These are phyloP conservation scores for Bifiguratus adelaidae DNA, from an alignment of 192 early-diverging fungal genomes.

Conservation along the genomic window DNA sequence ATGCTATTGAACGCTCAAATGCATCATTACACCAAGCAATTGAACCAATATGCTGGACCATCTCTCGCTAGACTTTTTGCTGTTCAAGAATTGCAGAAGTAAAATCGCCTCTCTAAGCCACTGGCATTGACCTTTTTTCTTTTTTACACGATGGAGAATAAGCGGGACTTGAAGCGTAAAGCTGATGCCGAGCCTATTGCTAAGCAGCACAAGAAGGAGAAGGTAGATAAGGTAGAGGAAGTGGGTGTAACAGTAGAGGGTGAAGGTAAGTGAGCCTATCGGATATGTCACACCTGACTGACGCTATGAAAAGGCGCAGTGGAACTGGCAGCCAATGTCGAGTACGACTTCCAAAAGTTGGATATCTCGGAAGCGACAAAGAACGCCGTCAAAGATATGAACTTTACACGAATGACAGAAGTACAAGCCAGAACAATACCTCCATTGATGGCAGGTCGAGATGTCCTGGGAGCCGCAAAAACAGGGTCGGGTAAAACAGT, in stretches of 20 bases:
- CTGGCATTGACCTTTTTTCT: no score
- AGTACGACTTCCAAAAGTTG: conserved; percentile 63
- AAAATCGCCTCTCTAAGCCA: conserved; percentile 20
- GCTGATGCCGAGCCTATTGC: conserved; percentile 15
- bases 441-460: conserved; percentile 89
- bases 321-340: no score
- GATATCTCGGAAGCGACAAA: conserved; percentile 72
- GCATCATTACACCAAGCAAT: conserved; percentile 85
- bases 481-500: conserved; percentile 97
- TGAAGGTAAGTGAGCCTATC: no score
- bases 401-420: conserved; percentile 91
- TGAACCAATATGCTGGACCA: conserved; percentile 90
- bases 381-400: conserved; percentile 83
- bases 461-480: conserved; percentile 97
- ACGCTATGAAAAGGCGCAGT: no score
- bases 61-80: conserved; percentile 88
- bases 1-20: conserved; percentile 87
- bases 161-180: conserved; percentile 17
- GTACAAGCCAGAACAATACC: conserved; percentile 95
- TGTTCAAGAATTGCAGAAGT: conserved; percentile 65
- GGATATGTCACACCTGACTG: no score
- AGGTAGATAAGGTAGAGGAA: conserved; percentile 14
- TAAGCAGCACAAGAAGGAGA: conserved; percentile 24
- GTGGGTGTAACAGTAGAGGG: no score
- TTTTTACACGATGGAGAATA: no score